These are phyloP conservation scores for Mycena albidolilacea DNA, from an alignment of 768 basidiomycete species.

Conservation along the genomic window DNA sequence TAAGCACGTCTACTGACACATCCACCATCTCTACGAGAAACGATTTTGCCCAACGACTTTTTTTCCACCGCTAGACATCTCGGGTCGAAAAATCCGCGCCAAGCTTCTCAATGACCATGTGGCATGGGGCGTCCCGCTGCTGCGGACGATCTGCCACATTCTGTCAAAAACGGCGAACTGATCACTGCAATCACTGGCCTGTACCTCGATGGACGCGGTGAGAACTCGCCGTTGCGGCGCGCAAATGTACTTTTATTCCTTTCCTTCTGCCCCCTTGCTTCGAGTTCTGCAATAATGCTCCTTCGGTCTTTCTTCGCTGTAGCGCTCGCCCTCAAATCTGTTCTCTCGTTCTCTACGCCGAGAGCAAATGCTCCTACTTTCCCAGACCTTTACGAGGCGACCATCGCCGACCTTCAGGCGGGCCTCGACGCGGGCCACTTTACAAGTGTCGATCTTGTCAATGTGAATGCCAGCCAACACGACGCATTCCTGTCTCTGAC, in stretches of 20 bases:
- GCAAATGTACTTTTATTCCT: neutral
- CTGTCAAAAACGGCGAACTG: too few relatives aligned
- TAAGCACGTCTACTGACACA: too few relatives aligned
- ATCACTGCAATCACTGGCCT: too few relatives aligned
- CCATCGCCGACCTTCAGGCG: constrained; percentile 67
- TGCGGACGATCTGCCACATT: too few relatives aligned
- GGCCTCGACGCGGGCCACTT: constrained; percentile 67
- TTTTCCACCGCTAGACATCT: too few relatives aligned
- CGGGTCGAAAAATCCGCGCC: too few relatives aligned
- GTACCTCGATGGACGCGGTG: neutral
- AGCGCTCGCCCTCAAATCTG: constrained; percentile 4
- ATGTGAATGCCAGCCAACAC: constrained; percentile 52
- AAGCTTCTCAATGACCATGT: too few relatives aligned
- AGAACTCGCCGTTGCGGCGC: neutral
- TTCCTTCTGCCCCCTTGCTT: neutral
- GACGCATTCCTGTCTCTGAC: neutral
- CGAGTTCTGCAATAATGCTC: constrained; percentile 3
- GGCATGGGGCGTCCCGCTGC: too few relatives aligned
- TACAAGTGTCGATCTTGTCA: constrained; percentile 73
- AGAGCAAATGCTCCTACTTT: constrained; percentile 37
- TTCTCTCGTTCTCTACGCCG: neutral
- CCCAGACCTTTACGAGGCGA: constrained; percentile 75
- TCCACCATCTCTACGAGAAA: too few relatives aligned
- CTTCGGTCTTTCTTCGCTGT: constrained; percentile 16
- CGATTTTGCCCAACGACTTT: too few relatives aligned